Base-by-base conservation (phyloP, 305 asterid species). In the Ilex paraguariensis region DNA sequence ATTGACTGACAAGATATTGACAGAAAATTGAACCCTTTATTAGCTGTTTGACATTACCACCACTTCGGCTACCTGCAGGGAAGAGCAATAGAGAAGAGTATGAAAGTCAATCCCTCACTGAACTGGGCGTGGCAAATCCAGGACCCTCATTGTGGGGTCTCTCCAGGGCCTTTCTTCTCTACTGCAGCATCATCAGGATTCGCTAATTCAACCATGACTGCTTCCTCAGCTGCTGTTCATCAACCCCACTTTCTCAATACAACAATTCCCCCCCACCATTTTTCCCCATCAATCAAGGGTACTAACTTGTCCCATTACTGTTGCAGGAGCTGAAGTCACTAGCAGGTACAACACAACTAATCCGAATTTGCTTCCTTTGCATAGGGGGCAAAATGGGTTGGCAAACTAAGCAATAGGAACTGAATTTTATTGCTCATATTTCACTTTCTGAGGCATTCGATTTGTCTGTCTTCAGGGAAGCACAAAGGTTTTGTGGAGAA, bases 21-120 rank as follows among this genome's bases (percentile, higher is more conserved):
- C 4, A 7, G 4, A 10, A 14, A 16, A n/a, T 52, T 17, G 11
- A 52, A 52, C 44, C 1, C 40, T 14, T 14, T 56, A 9, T 12
- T 40, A 16, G 30, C 48, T 49, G n/a, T 3, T 32, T 61, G 57
- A 56, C 52, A 32, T 3, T 36, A 6, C 3, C 42, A 36, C 30
- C 30, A 10, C 13, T 52, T 67, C 71, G 61, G 13, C 51, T 70
- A 56, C 63, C 31, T 49, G 68, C 81, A 85, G 97, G 97, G 89
- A 77, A 75, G 79, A 72, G 74, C 91, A 56, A 56, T 56, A 9
- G 60, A 56, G n/a, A 56, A 56, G 60, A 56, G 42, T 31, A 31
- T 56, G 60, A 40, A 56, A 52, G 31, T 52, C 31, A 21, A 52
- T 52, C 4, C 30, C 31, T 15, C 56, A 17, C 56, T 21, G 31